Evolutionary conservation across 371 early-diverging fungal genomes (phyloP).

Genomic region (Actinomortierella wolfii): DNA sequence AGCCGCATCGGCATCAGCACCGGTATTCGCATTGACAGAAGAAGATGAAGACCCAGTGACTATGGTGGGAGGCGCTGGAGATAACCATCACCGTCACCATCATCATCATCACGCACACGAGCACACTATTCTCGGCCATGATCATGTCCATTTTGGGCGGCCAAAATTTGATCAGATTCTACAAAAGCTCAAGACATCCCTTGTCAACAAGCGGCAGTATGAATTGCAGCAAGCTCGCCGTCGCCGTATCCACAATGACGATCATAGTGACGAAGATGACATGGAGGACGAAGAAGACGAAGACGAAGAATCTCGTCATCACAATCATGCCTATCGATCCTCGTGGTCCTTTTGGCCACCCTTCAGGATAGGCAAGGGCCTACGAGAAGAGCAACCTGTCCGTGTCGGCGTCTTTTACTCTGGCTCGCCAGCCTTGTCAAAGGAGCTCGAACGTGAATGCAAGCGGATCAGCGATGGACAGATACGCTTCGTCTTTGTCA

Average conservation of each 20-base stretch:
- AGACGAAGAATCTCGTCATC: no score
- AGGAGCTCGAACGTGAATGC: slow-evolving; percentile 42
- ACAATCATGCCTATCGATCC: no score
- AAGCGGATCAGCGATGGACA: slow-evolving; percentile 10
- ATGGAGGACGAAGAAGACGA: background rate
- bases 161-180: slow-evolving; percentile 58
- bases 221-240: background rate
- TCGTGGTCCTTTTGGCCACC: no score
- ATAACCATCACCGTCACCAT: slow-evolving; percentile 65
- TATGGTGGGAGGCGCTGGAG: slow-evolving; percentile 48
- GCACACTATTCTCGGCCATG: slow-evolving; percentile 56
- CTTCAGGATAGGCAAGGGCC: no score
- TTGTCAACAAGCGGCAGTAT: slow-evolving; percentile 17
- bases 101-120: slow-evolving; percentile 50
- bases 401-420: slow-evolving; percentile 72
- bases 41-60: slow-evolving; percentile 47
- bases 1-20: background rate
- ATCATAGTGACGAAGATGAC: background rate
- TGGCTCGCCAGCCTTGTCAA: slow-evolving; percentile 58
- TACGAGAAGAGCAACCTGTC: background rate
- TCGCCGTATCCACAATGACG: no score
- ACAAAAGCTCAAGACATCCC: slow-evolving; percentile 38
- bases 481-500: slow-evolving; percentile 20
- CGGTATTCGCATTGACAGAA: background rate
- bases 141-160: slow-evolving; percentile 59